A percentile compares a stretch with the other conserved stretches of the same genome.
Evolutionary conservation across 2,329 filamentous ascomycete genomes (phyloP).

Genomic region (Colletotrichum orchidophilum): DNA sequence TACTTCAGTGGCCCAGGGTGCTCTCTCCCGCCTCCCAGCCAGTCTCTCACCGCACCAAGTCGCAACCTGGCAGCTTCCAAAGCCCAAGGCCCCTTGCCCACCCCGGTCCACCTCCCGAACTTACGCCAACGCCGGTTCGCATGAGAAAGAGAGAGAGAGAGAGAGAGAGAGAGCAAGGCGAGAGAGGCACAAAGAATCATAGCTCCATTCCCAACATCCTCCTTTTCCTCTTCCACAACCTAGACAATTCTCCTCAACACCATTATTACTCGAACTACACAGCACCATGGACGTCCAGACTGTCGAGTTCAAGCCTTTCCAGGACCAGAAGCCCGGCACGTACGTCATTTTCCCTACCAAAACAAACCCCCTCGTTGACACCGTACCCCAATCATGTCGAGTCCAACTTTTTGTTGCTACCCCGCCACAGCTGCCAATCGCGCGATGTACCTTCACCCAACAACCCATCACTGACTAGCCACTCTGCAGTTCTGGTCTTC

Average conservation of each 20-base stretch:
- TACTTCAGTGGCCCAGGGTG: conserved; percentile 1
- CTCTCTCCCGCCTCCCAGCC: neutral
- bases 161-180: neutral
- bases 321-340: conserved; percentile 99
- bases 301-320: conserved; percentile 84
- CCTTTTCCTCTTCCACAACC: conserved; percentile 18
- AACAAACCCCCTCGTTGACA: conserved; percentile 36
- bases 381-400: conserved; percentile 43
- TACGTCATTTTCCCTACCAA: conserved; percentile 64
- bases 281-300: conserved; percentile 76
- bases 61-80: neutral
- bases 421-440: conserved; percentile 27
- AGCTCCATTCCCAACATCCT: conserved; percentile 33
- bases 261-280: conserved; percentile 27
- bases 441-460: conserved; percentile 7
- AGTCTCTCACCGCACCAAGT: conserved; percentile 16
- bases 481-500: conserved; percentile 83
- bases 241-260: neutral
- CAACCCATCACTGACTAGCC: conserved; percentile 9
- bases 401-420: conserved; percentile 12
- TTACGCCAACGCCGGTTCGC: neutral
- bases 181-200: neutral
- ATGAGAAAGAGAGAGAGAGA: neutral
- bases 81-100: conserved; percentile 6
- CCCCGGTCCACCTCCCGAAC: conserved; percentile 11